Evolutionary conservation across 2,329 filamentous ascomycete genomes (phyloP), one percentile per base, ranked within the genome.

Genomic region (Botrytis fabae): DNA sequence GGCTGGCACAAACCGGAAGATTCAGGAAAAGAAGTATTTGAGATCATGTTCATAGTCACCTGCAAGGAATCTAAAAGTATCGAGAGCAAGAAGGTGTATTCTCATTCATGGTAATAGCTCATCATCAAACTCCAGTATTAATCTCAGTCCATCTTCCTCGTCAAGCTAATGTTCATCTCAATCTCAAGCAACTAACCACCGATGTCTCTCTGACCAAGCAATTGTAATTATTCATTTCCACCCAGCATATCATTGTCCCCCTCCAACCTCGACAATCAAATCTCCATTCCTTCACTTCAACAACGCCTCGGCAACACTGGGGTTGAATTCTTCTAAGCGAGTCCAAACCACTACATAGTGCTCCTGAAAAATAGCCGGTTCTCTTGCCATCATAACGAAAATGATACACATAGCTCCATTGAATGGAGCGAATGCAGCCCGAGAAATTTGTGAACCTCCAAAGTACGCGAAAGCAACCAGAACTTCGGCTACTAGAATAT

Each of bases 261-360:
- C 14, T n/a, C 14, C 3, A n/a, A 5, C 8, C 25, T 48, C 18
- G 12, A 46, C 20, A 25, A 48, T 9, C 42, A 48, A 18, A 25
- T n/a, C 32, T 51, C 35, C n/a, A 40, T n/a, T 42, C 32, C 14
- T 25, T 54, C 35, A 54, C 12, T 28, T 68, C 64, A 63, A 63
- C 25, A 72, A 72, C 4, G 40, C 32, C 16, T 68, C 48, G 1
- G 70, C 40, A 60, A 72, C 4, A 35, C 14, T 3, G 0, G 70
- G 51, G 7, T 22, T 59, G 16, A 72, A 20, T 28, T 68, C 51
- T 32, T 60, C 40, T 51, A 72, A 72, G n/a, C 57, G 40, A 20
- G 46, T n/a, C 70, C 70, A 72, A 42, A 72, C 42, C n/a, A 51
- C 51, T 22, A 2, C 25, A 68, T 72, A n/a, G 25, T 72, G 48